Evolutionary conservation across 2,329 filamentous ascomycete genomes (phyloP), one percentile per base, ranked within the genome.

Genomic region (Neofusicoccum parvum): DNA sequence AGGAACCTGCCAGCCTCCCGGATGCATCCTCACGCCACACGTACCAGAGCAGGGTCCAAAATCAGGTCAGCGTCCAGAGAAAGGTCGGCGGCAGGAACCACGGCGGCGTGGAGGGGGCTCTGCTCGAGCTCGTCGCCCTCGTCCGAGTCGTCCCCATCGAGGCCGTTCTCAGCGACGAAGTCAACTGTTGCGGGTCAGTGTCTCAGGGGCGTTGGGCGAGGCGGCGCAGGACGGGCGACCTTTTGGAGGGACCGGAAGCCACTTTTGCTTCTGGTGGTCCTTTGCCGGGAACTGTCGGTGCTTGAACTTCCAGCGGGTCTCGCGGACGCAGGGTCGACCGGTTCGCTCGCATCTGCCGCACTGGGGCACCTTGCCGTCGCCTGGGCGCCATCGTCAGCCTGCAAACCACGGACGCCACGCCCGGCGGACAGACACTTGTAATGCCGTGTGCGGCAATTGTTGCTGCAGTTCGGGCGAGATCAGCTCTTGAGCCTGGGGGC

Each of bases 361-460:
- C 64, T 68, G 72, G 12, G 75, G 75, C 56, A 73, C 72, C 56
- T 72, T 75, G 20, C 75, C 73, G 63, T 78, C 75, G 68, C 75
- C 75, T 78, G 58, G 37, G 39, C 20, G 6, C 17, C 27, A 41
- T 12, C 37, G 64, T 60, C 49, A 45, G n/a, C 37, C 32, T 12
- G 32, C 23, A 32, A 32, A 7, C n/a, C 54, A 12, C 54, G 2
- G 39, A 32, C 14, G 14, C 6, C 39, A 53, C 11, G 14, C 32
- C 34, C 34, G 62, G 27, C 45, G n/a, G n/a, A 50, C 58, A 36
- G 71, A 77, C 75, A 78, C 62, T 74, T 72, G 66, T 78, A 77
- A 66, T 78, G 75, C 70, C 75, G 74, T 62, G 72, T 74, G 66
- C 75, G 75, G 70, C 75, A 78, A 64, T 75, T 74, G 67, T 73